Base-by-base conservation (phyloP, 1,284 basidiomycete species). In the Ceratobasidium sp. region DNA sequence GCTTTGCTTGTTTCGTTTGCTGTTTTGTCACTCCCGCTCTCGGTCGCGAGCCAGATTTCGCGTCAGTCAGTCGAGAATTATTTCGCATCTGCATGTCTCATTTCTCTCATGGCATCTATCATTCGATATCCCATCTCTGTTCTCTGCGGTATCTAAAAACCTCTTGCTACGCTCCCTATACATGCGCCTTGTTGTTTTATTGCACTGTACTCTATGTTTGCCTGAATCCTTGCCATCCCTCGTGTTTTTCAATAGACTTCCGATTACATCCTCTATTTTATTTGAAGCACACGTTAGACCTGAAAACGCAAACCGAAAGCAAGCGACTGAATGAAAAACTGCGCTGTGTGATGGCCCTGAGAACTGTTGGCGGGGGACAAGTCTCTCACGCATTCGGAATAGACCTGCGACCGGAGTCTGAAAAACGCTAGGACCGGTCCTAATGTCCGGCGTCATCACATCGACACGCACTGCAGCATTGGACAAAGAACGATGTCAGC, bases 41-140 rank as follows among this genome's bases (percentile, higher is more conserved):
- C 66, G 46, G 28, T 58, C 38, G 66, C 66, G 66, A 70, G 38
- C 54, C 4, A 26, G 47, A 14, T 26, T 67, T 70, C 66, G 66
- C 66, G 44, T 38, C 66, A 57, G 66, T 70, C 66, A 70, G 66
- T 70, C 66, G 66, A 70, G 52, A 41, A 46, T 70, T 70, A 57
- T 57, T 70, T 43, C 57, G 49, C 66, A 70, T 70, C 66, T 70
- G 66, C 66, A 64, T 64, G 62, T 64, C 44, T 64, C 61, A 67
- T 67, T 67, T 67, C 64, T 35, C 54, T 32, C 66, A 70, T 70
- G 66, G 66, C 54, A 70, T 70, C 66, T 70, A 21, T 54, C 50
- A 54, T 28, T 54, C 50, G 18, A 44, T 70, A 70, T 70, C 52
- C 54, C 62, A 58, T 58, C 28, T 58, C 55, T 28, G 57, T 62